Base-by-base conservation (phyloP, 2,329 filamentous ascomycete genomes). In the Arthroderma sp. region DNA sequence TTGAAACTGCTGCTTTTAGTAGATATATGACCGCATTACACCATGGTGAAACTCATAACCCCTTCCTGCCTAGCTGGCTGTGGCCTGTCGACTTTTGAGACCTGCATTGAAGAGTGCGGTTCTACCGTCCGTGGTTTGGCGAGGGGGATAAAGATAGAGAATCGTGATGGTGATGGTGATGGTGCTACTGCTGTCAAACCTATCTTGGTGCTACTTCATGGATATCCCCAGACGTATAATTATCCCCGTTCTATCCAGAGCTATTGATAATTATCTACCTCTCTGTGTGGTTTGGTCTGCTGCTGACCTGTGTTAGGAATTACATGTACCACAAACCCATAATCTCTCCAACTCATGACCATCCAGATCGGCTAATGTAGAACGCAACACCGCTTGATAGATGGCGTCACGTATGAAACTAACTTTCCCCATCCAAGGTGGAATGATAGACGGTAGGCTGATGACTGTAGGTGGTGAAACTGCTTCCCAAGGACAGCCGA, bases 401-500 rank as follows among this genome's bases (percentile, higher is more conserved):
- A 32, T 38, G 10, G 28, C 32, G 31, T 5, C 8, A 28, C n/a
- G 29, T 22, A 34, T 9, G 29, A 28, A 36, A 31, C 29, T 4
- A 6, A 36, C 22, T 9, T 29, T 4, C 31, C 27, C 38, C 41
- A 31, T 40, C 31, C 9, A 7, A 11, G 7, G 29, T n/a, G 27
- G 22, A n/a, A 7, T 40, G 38, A 27, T 15, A n/a, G 6, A 22
- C 29, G 41, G 44, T 10, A 39, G 43, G 11, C 36, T 9, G 10
- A 11, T 29, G 4, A 5, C 31, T 27, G n/a, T 29, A 67, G 57
- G 47, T 70, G 29, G 54, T 69, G 30, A 57, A 61, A 6, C 50
- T 58, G 10, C 56, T 71, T 22, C 61, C 64, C 32, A 49, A 55
- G 30, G 54, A 62, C 27, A 55, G 65, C 30, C 67, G 68, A 3